Conservation (phyloP, 495 filamentous ascomycete genomes). For the Hapsidospora chrysogenum region DNA sequence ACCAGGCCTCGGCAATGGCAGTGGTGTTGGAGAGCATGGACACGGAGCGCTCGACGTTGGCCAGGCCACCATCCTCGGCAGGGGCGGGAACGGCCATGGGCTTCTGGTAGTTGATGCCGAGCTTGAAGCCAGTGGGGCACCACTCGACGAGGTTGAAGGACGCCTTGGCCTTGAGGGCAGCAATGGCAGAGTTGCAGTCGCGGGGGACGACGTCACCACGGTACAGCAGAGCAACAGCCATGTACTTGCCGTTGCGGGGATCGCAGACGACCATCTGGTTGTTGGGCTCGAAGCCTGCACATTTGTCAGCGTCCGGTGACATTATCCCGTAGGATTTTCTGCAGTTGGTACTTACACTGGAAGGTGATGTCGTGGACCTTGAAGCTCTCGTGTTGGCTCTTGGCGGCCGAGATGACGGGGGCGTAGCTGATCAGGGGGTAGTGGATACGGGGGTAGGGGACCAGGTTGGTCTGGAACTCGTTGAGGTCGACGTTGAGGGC, state of each 20-base stretch:
- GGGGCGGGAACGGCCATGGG: constrained; percentile 66
- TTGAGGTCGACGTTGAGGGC: constrained; percentile 98
- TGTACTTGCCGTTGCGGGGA: constrained; percentile 97
- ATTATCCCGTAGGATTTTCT: neutral
- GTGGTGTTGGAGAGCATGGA: constrained; percentile 99
- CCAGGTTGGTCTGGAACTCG: constrained; percentile 99
- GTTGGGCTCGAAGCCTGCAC: constrained; percentile 48
- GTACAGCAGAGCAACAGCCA: constrained; percentile 96
- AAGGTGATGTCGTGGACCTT: constrained; percentile 67
- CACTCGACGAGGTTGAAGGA: constrained; percentile 99
- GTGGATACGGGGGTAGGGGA: constrained; percentile 97
- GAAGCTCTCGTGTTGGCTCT: constrained; percentile 91
- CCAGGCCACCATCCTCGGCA: constrained; percentile 88
- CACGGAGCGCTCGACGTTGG: constrained; percentile 95
- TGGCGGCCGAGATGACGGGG: constrained; percentile 82
- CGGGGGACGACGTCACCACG: constrained; percentile 96
- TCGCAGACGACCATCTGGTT: constrained; percentile 99
- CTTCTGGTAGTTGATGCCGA: constrained; percentile 99
- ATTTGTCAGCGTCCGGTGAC: too few relatives aligned
- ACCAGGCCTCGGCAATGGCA: constrained; percentile 92
- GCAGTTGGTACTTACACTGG: constrained; percentile 38
- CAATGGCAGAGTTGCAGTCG: constrained; percentile 80
- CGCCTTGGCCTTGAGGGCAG: constrained; percentile 92
- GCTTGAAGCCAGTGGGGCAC: constrained; percentile 99
- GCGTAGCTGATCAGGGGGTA: constrained; percentile 96